Conservation (phyloP, 2,329 filamentous ascomycete species). For the Tolypocladium endophyticum region DNA sequence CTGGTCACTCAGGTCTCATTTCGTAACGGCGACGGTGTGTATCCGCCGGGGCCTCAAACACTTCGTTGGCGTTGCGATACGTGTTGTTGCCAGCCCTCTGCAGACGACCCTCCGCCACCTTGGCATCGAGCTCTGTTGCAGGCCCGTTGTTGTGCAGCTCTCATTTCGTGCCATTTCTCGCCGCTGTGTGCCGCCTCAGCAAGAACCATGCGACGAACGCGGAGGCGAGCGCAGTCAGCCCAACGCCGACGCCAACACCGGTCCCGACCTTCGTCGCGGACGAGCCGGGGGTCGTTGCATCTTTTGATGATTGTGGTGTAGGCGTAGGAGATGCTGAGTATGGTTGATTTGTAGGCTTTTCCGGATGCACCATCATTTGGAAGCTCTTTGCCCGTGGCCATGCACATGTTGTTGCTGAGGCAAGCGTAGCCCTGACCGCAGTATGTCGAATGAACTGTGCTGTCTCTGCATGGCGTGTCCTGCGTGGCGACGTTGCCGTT, state of each 20-base stretch:
- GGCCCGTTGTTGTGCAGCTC: background rate
- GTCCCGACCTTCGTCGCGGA: background rate
- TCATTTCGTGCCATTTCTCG: background rate
- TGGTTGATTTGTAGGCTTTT: background rate
- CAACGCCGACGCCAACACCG: background rate
- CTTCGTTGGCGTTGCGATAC: background rate
- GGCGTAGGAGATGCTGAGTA: background rate
- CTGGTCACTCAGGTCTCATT: background rate
- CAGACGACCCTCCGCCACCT: background rate
- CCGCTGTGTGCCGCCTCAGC: background rate
- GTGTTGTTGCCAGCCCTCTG: background rate
- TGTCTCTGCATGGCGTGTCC: slow-evolving; percentile 19
- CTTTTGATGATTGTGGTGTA: background rate
- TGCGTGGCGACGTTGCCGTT: slow-evolving; percentile 15
- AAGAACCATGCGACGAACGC: background rate
- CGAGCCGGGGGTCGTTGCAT: background rate
- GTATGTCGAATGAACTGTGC: slow-evolving; percentile 16
- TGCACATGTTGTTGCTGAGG: slow-evolving; percentile 21
- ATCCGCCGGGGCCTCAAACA: background rate
- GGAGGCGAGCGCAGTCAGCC: background rate
- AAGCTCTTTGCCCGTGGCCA: slow-evolving; percentile 14
- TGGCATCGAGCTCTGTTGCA: background rate
- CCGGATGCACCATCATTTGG: slow-evolving; percentile 2
- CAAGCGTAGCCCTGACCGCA: slow-evolving; percentile 26
- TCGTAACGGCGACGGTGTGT: background rate